Conservation (phyloP, 2,329 filamentous ascomycete genomes). For the Scedosporium apiospermum region DNA sequence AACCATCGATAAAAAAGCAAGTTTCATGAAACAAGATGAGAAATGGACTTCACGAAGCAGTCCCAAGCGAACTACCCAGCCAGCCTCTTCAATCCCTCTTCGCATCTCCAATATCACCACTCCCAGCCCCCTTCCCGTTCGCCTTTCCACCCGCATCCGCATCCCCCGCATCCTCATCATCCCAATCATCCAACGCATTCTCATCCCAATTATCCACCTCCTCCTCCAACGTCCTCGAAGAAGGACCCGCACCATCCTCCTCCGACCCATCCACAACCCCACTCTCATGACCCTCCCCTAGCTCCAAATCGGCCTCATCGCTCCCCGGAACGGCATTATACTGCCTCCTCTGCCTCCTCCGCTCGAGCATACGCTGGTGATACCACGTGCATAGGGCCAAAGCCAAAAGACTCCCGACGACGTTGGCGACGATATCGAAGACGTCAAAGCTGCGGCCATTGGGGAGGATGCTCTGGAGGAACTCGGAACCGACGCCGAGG, state of each 20-base stretch:
- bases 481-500: slow-evolving; percentile 65
- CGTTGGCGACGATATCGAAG: slow-evolving; percentile 80
- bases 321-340: slow-evolving; percentile 61
- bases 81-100: not conserved
- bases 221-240: slow-evolving; percentile 50
- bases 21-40: not conserved
- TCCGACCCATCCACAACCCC: slow-evolving; percentile 39
- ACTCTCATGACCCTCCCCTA: slow-evolving; percentile 63
- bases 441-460: slow-evolving; percentile 65
- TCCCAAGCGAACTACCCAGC: too few species aligned
- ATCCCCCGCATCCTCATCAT: slow-evolving; percentile 35
- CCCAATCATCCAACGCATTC: slow-evolving; percentile 55
- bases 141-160: slow-evolving; percentile 16
- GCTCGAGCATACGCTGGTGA: slow-evolving; percentile 89
- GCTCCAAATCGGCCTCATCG: slow-evolving; percentile 60
- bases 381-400: slow-evolving; percentile 79
- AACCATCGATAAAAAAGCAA: not conserved
- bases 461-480: slow-evolving; percentile 65
- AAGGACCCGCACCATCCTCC: slow-evolving; percentile 17
- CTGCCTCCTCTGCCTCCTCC: slow-evolving; percentile 63
- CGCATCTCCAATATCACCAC: slow-evolving; percentile 5
- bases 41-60: not conserved
- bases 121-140: not conserved
- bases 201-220: slow-evolving; percentile 94
- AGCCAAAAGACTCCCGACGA: slow-evolving; percentile 65